Evolutionary conservation across 768 basidiomycete species (phyloP).

Genomic region (Auriscalpium orientale): DNA sequence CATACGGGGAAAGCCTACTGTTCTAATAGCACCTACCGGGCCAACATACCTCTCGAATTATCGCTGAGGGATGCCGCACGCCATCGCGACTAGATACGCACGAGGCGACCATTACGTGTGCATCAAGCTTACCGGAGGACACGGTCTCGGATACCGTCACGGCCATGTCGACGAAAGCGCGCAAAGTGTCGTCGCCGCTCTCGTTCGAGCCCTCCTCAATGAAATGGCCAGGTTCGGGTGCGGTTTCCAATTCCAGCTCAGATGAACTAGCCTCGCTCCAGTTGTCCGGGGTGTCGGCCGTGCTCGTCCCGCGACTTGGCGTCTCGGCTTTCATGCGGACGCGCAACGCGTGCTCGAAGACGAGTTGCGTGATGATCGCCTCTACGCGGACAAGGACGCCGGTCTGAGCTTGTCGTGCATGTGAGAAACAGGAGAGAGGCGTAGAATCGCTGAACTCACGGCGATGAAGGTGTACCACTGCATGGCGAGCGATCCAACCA

Average conservation of each 20-base stretch:
- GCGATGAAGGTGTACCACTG: slow-evolving; percentile 46
- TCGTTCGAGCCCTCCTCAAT: background rate
- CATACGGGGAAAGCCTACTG: too few relatives aligned
- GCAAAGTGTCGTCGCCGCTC: background rate
- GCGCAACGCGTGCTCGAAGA: slow-evolving; percentile 49
- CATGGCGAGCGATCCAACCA: slow-evolving; percentile 33
- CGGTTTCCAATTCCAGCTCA: background rate
- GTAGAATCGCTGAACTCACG: slow-evolving; percentile 6
- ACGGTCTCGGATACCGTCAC: too few relatives aligned
- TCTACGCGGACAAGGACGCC: slow-evolving; percentile 35
- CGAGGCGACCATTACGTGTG: too few relatives aligned
- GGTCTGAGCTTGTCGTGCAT: slow-evolving; percentile 16
- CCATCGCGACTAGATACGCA: too few relatives aligned
- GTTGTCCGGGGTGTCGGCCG: background rate
- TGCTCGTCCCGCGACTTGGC: slow-evolving; percentile 1
- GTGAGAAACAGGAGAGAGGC: too few relatives aligned
- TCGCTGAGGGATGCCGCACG: too few relatives aligned
- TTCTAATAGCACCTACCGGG: too few relatives aligned
- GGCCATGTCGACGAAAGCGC: too few relatives aligned
- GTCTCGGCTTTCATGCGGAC: slow-evolving; percentile 42
- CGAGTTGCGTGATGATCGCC: slow-evolving; percentile 42
- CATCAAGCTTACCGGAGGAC: too few relatives aligned
- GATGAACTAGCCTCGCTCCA: background rate
- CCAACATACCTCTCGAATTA: too few relatives aligned
- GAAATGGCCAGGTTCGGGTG: slow-evolving; percentile 22